A percentile compares a stretch with the other conserved stretches of the same genome.
These are phyloP conservation scores for Paramecium tetraurelia DNA, from an alignment of 73 alveolate genomes.

Conservation along the genomic window DNA sequence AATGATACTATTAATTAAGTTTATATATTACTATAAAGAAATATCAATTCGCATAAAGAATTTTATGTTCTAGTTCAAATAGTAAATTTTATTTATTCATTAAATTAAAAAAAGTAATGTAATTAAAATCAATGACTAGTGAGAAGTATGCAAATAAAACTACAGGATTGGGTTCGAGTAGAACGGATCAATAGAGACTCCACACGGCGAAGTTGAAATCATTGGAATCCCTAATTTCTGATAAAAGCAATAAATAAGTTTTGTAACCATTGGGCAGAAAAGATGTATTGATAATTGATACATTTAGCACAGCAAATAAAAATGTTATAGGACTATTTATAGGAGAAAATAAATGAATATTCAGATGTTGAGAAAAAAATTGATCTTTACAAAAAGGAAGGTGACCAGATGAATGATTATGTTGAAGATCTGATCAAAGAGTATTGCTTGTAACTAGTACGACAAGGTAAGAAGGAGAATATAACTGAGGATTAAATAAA, in stretches of 20 bases:
- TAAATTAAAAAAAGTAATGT: not conserved
- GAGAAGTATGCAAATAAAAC: not conserved
- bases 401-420: conserved; percentile 20
- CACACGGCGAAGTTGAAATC: conserved; percentile 20
- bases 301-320: not conserved
- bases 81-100: not conserved
- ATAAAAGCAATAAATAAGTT: not conserved
- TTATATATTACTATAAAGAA: not conserved
- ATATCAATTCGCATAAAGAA: not conserved
- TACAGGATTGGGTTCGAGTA: conserved; percentile 11
- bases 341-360: not conserved
- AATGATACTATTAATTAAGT: not conserved
- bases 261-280: not conserved
- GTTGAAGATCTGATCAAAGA: conserved; percentile 27
- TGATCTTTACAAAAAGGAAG: conserved; percentile 23
- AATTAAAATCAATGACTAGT: not conserved
- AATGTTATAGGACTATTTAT: not conserved
- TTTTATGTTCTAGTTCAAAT: not conserved
- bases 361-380: not conserved
- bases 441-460: not conserved
- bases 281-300: not conserved
- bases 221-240: not conserved
- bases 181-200: not conserved
- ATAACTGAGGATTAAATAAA: not conserved
- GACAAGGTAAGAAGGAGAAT: not conserved